phyloP scores from a whole-genome alignment of 495 filamentous ascomycete genomes.

The Xylaria grammica region DNA sequence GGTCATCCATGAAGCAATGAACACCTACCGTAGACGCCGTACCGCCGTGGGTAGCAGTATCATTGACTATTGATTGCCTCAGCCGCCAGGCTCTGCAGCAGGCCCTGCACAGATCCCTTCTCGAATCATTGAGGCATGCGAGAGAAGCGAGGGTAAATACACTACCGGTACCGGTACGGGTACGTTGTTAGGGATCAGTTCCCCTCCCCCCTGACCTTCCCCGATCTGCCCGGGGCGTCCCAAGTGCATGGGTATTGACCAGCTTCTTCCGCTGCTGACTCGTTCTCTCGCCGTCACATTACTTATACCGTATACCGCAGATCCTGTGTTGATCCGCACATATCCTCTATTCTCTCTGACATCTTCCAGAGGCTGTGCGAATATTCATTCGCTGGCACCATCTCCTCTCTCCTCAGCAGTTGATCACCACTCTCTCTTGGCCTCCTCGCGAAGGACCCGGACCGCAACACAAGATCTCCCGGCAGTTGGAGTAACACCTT shows the following conservation, averaged over 20 bases:
- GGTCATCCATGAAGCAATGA: neutral
- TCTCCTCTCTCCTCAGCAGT: neutral
- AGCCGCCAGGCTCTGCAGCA: neutral
- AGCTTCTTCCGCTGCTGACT: neutral
- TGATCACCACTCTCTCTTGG: neutral
- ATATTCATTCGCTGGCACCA: neutral
- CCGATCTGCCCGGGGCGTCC: conserved; percentile 1
- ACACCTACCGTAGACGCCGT: neutral
- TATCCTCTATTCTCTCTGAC: neutral
- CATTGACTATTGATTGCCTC: neutral
- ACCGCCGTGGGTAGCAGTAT: neutral
- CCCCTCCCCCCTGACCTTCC: conserved; percentile 5
- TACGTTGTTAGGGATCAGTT: neutral
- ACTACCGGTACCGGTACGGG: neutral
- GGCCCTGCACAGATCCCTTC: neutral
- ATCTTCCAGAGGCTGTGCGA: neutral
- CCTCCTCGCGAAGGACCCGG: neutral
- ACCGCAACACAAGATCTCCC: neutral
- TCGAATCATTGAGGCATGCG: neutral
- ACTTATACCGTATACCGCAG: neutral
- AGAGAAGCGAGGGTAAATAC: neutral
- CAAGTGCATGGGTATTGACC: conserved; percentile 5
- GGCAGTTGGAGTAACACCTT: neutral
- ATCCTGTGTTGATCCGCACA: conserved; percentile 18
- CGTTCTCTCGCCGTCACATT: conserved; percentile 10